A percentile compares a stretch with the other conserved stretches of the same genome.
Evolutionary conservation across 805 yeast genomes (phyloP).

Genomic region (Candida loeiensis): DNA sequence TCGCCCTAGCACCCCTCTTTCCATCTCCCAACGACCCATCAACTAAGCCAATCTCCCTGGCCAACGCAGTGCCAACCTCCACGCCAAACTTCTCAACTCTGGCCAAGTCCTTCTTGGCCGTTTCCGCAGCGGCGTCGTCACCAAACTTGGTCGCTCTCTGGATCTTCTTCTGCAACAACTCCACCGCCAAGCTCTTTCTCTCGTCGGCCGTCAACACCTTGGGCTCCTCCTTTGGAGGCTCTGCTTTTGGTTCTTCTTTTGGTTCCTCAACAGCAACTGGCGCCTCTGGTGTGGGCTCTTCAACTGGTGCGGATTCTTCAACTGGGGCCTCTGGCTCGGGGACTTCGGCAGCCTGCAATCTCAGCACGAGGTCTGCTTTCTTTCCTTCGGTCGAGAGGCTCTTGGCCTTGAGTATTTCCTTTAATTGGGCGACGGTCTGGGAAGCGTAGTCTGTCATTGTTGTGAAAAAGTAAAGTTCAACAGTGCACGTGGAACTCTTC

Average conservation of each 20-base stretch:
- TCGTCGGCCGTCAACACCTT: constrained; percentile 60
- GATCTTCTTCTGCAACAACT: constrained; percentile 62
- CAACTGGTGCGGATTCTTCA: constrained; percentile 5
- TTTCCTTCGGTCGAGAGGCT: constrained; percentile 72
- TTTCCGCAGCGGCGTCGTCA: constrained; percentile 50
- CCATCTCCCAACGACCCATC: constrained; percentile 30
- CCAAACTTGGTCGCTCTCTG: constrained; percentile 78
- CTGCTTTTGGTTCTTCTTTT: constrained; percentile 13
- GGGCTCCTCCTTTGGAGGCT: constrained; percentile 31
- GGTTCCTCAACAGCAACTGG: constrained; percentile 10
- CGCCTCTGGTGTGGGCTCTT: constrained; percentile 7
- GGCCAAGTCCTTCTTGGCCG: constrained; percentile 57
- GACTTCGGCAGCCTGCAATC: constrained; percentile 58
- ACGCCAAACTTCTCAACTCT: constrained; percentile 86
- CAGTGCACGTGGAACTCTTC: no score
- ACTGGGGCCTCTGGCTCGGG: constrained; percentile 14
- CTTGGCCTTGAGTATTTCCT: constrained; percentile 65
- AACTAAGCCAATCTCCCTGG: constrained; percentile 61
- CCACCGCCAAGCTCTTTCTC: constrained; percentile 64
- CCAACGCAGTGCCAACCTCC: constrained; percentile 60
- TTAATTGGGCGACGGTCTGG: constrained; percentile 81
- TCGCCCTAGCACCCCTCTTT: constrained; percentile 8
- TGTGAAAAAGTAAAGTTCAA: constrained; percentile 3
- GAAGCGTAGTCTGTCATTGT: constrained; percentile 54
- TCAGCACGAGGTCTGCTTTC: constrained; percentile 69